These are phyloP conservation scores for Fistulifera solaris DNA, from an alignment of 108 stramenopile species.

Conservation along the genomic window DNA sequence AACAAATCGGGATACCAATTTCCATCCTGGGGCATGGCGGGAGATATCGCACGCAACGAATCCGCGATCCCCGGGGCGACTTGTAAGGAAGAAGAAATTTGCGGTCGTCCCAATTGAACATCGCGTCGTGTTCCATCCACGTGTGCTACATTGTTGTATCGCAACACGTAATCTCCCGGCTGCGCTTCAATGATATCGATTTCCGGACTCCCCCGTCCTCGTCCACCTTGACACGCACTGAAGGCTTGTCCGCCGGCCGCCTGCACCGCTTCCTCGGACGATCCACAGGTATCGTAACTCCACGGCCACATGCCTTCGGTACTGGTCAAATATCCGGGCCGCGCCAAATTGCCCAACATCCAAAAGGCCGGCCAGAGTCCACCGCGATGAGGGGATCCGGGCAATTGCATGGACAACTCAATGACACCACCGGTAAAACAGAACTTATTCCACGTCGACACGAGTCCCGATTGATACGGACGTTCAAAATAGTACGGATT, in stretches of 20 bases:
- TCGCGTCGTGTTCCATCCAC: neutral
- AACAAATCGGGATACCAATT: slow-evolving; percentile 6
- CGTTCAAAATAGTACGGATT: neutral
- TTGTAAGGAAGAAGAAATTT: slow-evolving; percentile 11
- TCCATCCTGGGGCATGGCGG: neutral
- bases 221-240: slow-evolving; percentile 52
- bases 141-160: neutral
- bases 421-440: slow-evolving; percentile 83
- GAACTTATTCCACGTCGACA: slow-evolving; percentile 89
- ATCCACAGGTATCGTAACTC: slow-evolving; percentile 71
- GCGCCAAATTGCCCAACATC: slow-evolving; percentile 78
- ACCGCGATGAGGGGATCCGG: slow-evolving; percentile 56
- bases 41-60: neutral
- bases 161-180: slow-evolving; percentile 35
- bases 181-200: slow-evolving; percentile 88
- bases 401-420: slow-evolving; percentile 72
- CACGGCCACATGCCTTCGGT: slow-evolving; percentile 85
- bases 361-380: slow-evolving; percentile 80
- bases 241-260: slow-evolving; percentile 60
- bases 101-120: neutral
- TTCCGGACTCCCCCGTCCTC: slow-evolving; percentile 72
- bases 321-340: slow-evolving; percentile 76
- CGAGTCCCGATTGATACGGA: slow-evolving; percentile 51
- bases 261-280: slow-evolving; percentile 44
- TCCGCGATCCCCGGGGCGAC: neutral